Evolutionary conservation across 2,329 filamentous ascomycete species (phyloP), one percentile per base, ranked within the genome.

Genomic region (Elsinoe batatas): DNA sequence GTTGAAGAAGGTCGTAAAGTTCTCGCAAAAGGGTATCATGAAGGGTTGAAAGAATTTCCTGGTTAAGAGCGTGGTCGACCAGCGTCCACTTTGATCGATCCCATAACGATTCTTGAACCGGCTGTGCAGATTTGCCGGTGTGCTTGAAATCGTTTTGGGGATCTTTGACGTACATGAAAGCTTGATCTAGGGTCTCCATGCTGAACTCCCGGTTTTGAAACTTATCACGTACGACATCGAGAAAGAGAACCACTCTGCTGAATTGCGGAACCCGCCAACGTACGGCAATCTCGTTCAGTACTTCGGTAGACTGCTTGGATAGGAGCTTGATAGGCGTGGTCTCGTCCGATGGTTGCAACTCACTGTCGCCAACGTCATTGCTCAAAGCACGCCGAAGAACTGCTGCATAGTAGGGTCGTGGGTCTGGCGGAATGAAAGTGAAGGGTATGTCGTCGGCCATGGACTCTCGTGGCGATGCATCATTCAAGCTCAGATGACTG

Each of bases 181-280:
- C 84, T 36, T 82, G 79, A 71, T 95, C 91, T 49, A 97, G 73
- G 50, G 88, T 90, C 62, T 91, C 84, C 11, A 93, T 80, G 12
- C 81, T 79, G 57, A 95, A 82, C 64, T 95, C 87, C 61, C 88
- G 83, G 61, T 95, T 86, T 44, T 89, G 74, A 65, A 90, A 97
- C 68, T 93, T 93, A 64, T 90, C 85, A 18, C 85, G 80, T 5
- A 89, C 80, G 56, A 94, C 87, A 71, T 97, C 93, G 35, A 97
- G 73, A 63, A 95, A 84, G 5, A 91, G 72, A 5, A 95, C 82
- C 53, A 89, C 77, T 43, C 90, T 81, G 3, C 89, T 88, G 64
- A 84, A 89, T 61, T 85, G 83, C 1, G 91, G 90, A 59, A 98
- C 79, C 50, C 93, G 84, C 93, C 93, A 98, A 64, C 91, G 83